Percentiles rank a stretch among this genome's conserved stretches.
phyloP scores from a whole-genome alignment of 805 yeast genomes.

The Saturnispora serradocipensis region DNA sequence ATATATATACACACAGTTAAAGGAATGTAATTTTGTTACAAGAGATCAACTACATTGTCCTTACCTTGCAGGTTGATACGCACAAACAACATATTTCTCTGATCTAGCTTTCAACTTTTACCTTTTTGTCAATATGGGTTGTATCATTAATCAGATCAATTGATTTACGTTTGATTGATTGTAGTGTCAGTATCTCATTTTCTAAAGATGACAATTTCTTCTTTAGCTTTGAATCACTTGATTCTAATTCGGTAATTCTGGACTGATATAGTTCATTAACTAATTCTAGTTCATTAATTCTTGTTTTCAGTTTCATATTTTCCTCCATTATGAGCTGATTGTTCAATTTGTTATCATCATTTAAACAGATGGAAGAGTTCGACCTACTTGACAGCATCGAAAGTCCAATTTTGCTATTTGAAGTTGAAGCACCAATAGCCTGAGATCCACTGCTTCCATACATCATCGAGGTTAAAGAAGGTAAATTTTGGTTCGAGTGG shows the following conservation, averaged over 20 bases:
- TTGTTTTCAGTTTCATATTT: constrained; percentile 45
- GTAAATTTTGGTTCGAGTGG: constrained; percentile 4
- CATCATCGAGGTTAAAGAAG: constrained; percentile 9
- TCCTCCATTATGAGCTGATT: constrained; percentile 3
- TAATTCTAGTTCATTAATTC: constrained; percentile 80
- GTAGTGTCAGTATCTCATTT: neutral
- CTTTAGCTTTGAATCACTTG: constrained; percentile 47
- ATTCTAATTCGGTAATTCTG: constrained; percentile 76
- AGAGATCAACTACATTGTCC: neutral
- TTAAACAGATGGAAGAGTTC: neutral
- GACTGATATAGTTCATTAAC: constrained; percentile 84
- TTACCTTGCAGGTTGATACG: neutral
- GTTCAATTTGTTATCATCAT: neutral
- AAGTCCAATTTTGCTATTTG: neutral
- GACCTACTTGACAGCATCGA: neutral
- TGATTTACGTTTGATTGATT: neutral
- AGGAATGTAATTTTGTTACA: neutral
- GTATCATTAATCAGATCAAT: neutral
- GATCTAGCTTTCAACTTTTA: neutral
- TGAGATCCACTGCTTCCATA: neutral
- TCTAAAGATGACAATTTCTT: constrained; percentile 28
- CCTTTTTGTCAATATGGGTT: neutral
- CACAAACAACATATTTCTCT: too few species aligned
- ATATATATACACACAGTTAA: neutral
- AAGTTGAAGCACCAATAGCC: neutral